A percentile compares a stretch with the other conserved stretches of the same genome.
Conservation (phyloP, 192 early-diverging fungal species). For the Backusella circina region DNA sequence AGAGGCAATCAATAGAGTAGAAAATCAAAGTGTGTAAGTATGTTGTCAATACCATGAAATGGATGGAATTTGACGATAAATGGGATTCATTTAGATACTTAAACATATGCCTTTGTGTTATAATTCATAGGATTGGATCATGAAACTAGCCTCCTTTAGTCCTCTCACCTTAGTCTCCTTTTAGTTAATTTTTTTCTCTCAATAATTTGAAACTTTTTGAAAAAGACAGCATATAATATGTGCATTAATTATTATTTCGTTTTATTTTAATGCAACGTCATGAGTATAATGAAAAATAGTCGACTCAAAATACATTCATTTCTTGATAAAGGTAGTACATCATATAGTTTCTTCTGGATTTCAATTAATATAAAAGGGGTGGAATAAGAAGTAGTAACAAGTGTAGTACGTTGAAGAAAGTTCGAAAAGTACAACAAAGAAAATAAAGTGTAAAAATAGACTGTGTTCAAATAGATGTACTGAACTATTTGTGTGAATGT, state of each 20-base stretch:
- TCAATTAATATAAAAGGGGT: background rate
- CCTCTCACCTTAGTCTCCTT: too few species aligned
- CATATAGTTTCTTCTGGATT: background rate
- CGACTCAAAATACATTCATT: background rate
- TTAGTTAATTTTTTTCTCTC: too few species aligned
- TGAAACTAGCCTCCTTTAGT: too few species aligned
- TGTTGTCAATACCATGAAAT: too few species aligned
- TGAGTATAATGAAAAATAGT: background rate
- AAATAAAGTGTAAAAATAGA: background rate
- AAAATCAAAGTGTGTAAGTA: too few species aligned
- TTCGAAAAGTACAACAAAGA: background rate
- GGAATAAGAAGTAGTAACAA: background rate
- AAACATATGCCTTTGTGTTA: too few species aligned
- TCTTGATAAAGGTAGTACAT: background rate
- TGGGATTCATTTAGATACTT: too few species aligned
- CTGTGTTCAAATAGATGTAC: background rate
- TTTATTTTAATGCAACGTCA: background rate
- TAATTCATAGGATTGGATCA: too few species aligned
- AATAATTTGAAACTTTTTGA: too few species aligned
- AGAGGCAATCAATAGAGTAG: too few species aligned
- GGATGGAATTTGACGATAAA: too few species aligned
- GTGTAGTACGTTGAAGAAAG: background rate
- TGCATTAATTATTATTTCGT: background rate
- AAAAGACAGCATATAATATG: background rate
- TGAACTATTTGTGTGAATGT: background rate